phyloP scores from a whole-genome alignment of 1,284 basidiomycete species.

The Takashimella koratensis region DNA sequence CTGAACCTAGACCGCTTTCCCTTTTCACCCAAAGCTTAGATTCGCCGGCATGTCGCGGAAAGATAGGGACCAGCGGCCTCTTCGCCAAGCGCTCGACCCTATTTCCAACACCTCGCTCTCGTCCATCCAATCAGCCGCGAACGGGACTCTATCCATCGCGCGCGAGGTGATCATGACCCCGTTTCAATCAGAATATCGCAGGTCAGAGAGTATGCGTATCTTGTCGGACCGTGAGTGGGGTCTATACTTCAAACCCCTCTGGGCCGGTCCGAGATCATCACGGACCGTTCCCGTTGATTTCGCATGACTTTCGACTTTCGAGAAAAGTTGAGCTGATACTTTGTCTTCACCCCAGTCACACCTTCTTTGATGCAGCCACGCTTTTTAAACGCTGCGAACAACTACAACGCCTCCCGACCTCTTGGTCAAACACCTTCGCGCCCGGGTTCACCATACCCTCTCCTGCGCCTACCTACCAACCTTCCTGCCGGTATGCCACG shows the following conservation, averaged over 20 bases:
- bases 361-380: conserved; percentile 84
- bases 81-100: conserved; percentile 35
- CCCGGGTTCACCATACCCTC: conserved; percentile 40
- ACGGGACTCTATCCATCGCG: conserved; percentile 39
- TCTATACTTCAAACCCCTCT: neutral
- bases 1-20: too few relatives aligned
- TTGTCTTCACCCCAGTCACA: conserved; percentile 59
- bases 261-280: too few relatives aligned
- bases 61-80: conserved; percentile 10
- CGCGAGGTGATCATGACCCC: conserved; percentile 46
- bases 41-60: too few relatives aligned
- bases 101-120: conserved; percentile 30
- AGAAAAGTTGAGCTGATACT: conserved; percentile 1
- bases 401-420: conserved; percentile 56
- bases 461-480: conserved; percentile 59
- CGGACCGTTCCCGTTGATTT: too few relatives aligned
- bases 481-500: conserved; percentile 55
- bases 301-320: too few relatives aligned
- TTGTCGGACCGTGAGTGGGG: conserved; percentile 46
- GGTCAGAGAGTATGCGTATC: conserved; percentile 44
- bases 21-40: too few relatives aligned
- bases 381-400: conserved; percentile 66
- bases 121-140: conserved; percentile 22
- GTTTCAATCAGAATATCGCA: conserved; percentile 38
- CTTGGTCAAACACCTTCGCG: conserved; percentile 25